Evolutionary conservation across 164 flowering plant species (phyloP), one percentile per base, ranked within the genome.

Genomic region (Kingdonia uniflora): DNA sequence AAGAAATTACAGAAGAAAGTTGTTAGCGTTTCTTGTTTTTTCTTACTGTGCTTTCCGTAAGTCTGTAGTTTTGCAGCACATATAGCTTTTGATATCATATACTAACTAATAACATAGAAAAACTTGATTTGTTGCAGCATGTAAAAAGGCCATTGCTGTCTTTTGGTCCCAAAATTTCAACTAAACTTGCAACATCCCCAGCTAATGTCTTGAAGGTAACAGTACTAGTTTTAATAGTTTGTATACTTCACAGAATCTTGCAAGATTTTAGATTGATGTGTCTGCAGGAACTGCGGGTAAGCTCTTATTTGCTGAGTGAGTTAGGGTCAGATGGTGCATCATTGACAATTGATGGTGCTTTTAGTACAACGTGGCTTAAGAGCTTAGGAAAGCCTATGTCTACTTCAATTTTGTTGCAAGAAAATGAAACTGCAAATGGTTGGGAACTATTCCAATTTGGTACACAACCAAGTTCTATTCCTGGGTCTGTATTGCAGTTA

Each of bases 101-200:
- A 29, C 6, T 29, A 3, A 29, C n/a, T 29, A 29, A 29, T 3
- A 8, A 4, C 8, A 29, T 3, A 29, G 4, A 29, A 4, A 29
- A 29, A 29, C 35, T 29, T n/a, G 8, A 3, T 29, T 29, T 39
- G 12, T 11, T 76, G 71, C 82, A 88, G 96, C 96, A 88, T 71
- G 88, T 92, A 23, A 88, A 80, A 59, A 80, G 96, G 47, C 85
- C 95, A 40, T 49, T 84, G 65, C 66, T 86, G 6, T 85, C 85
- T 37, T 92, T 92, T 77, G 99, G 99, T 66, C 99, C 99, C 41
- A 92, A 88, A 63, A 80, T 85, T 61, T 76, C 91, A 53, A 71
- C 72, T 65, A 77, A 73, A 71, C 91, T 84, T 49, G 74, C 56
- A 69, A 88, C 96, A 38, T 77, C 70, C 52, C 95, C 99, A 19